phyloP scores from a whole-genome alignment of 768 basidiomycete genomes.

The Sarcodon aspratus region DNA sequence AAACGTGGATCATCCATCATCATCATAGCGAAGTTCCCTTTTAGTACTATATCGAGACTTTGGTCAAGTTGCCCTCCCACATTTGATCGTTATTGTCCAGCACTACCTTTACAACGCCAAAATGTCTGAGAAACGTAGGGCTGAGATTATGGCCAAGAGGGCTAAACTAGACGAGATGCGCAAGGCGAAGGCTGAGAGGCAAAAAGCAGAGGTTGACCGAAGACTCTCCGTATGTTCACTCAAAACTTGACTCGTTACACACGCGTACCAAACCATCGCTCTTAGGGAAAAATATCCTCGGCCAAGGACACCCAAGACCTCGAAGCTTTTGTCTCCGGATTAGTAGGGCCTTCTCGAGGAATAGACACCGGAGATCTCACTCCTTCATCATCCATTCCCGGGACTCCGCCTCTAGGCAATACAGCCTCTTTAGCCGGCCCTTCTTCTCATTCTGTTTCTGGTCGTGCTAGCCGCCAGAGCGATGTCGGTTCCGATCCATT shows the following conservation, averaged over 20 bases:
- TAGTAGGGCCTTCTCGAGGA: conserved; percentile 34
- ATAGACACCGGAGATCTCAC: conserved; percentile 57
- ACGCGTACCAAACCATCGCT: conserved; percentile 5
- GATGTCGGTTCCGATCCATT: conserved; percentile 45
- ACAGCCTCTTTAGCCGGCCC: conserved; percentile 20
- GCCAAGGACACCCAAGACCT: conserved; percentile 34
- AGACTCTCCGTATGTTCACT: conserved; percentile 17
- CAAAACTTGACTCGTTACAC: conserved; percentile 22
- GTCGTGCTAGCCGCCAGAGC: conserved; percentile 60
- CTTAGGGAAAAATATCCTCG: not conserved
- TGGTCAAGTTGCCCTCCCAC: no score
- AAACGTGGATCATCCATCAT: no score
- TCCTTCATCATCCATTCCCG: conserved; percentile 61
- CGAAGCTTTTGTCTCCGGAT: conserved; percentile 54
- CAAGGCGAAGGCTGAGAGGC: conserved; percentile 62
- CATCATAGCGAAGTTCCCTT: no score
- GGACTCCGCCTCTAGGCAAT: conserved; percentile 46
- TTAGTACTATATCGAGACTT: no score
- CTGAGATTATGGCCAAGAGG: conserved; percentile 86
- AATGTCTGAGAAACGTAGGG: conserved; percentile 45
- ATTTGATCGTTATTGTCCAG: no score
- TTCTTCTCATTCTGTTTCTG: conserved; percentile 33
- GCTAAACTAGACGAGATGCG: conserved; percentile 80
- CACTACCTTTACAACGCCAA: not conserved
- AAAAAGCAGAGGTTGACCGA: conserved; percentile 38